These are phyloP conservation scores for Limonium bicolor DNA, from an alignment of 148 eudicot genomes.

Conservation along the genomic window DNA sequence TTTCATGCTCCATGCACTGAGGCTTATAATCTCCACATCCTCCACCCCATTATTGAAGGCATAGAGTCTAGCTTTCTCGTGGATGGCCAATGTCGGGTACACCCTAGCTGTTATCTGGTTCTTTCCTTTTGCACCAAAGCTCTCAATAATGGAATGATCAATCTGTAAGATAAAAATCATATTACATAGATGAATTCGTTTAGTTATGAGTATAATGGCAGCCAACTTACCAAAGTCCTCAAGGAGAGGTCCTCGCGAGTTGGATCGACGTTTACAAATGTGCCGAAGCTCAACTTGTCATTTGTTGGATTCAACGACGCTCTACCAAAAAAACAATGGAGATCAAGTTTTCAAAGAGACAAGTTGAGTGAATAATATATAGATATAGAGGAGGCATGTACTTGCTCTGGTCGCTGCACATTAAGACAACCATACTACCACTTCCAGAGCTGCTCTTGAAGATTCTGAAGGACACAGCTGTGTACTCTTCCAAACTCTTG, in stretches of 20 bases:
- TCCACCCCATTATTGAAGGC: constrained; percentile 18
- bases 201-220: not conserved
- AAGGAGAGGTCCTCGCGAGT: constrained; percentile 11
- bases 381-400: not conserved
- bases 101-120: constrained; percentile 20
- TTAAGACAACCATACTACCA: constrained; percentile 37
- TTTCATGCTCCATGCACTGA: constrained; percentile 26
- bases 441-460: constrained; percentile 22
- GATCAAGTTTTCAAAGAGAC: not conserved
- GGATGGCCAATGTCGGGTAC: constrained; percentile 22
- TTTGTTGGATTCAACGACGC: constrained; percentile 15
- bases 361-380: not conserved
- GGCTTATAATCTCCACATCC: constrained; percentile 4
- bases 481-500: constrained; percentile 33
- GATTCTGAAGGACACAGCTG: constrained; percentile 52
- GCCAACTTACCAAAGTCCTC: constrained; percentile 17
- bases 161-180: constrained; percentile 7
- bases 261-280: constrained; percentile 23
- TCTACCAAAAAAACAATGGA: constrained; percentile 2
- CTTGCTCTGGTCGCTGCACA: constrained; percentile 76
- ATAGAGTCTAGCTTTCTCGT: constrained; percentile 15
- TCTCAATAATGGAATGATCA: constrained; percentile 24
- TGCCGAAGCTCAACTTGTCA: constrained; percentile 18
- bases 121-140: constrained; percentile 25
- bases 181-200: not conserved